Percentiles rank a stretch among this genome's conserved stretches.
phyloP scores from a whole-genome alignment of 805 yeast genomes.

The Wickerhamomyces hampshirensis region DNA sequence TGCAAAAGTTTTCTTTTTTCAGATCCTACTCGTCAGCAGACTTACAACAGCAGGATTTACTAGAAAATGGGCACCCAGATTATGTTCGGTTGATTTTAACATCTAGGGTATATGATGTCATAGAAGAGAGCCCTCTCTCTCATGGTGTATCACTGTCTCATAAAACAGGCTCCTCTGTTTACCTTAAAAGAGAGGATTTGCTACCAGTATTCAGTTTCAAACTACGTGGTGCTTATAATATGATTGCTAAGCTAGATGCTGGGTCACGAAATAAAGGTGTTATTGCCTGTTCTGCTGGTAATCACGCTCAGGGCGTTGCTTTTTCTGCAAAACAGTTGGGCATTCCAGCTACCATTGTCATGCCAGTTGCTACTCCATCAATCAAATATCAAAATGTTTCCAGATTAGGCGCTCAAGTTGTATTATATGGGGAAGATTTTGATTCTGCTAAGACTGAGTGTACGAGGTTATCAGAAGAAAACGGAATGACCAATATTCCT shows the following conservation, averaged over 20 bases:
- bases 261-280: constrained; percentile 69
- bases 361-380: constrained; percentile 97
- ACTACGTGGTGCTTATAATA: constrained; percentile 95
- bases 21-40: constrained; percentile 17
- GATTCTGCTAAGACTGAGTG: constrained; percentile 95
- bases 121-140: constrained; percentile 83
- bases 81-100: constrained; percentile 87
- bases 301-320: constrained; percentile 99
- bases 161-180: constrained; percentile 68
- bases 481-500: constrained; percentile 86
- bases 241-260: constrained; percentile 83
- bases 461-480: constrained; percentile 56
- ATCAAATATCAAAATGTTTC: constrained; percentile 91
- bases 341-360: constrained; percentile 93
- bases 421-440: constrained; percentile 87
- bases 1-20: not conserved
- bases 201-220: constrained; percentile 95
- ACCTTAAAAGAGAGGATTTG: constrained; percentile 86
- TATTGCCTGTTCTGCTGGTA: constrained; percentile 97
- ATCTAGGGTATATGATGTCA: constrained; percentile 91
- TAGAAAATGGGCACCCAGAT: constrained; percentile 74
- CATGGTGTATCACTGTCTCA: constrained; percentile 71
- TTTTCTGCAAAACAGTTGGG: constrained; percentile 79
- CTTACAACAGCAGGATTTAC: constrained; percentile 42
- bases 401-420: constrained; percentile 91